Evolutionary conservation across 2,329 filamentous ascomycete species (phyloP).

Genomic region (Teratosphaeria epicoccoides): DNA sequence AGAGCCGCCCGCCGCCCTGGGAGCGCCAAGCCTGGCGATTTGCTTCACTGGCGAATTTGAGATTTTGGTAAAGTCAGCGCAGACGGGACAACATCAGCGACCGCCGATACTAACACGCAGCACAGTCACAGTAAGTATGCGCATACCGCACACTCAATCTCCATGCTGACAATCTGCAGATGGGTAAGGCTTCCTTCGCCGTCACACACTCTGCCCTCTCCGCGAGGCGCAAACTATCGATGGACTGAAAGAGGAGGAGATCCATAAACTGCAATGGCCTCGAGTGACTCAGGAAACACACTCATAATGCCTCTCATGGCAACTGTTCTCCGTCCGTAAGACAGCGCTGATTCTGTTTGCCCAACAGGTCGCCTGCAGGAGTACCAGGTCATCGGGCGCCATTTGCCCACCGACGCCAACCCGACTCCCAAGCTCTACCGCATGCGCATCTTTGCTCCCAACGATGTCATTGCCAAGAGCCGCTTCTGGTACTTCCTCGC

Average conservation of each 20-base stretch:
- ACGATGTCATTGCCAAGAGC: conserved; percentile 97
- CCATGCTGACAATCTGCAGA: conserved; percentile 36
- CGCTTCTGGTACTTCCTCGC: conserved; percentile 99
- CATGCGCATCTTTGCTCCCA: conserved; percentile 99
- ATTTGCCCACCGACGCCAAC: conserved; percentile 95
- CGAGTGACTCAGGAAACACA: conserved; percentile 6
- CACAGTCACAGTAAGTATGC: conserved; percentile 20
- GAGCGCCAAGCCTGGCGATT: too few species aligned
- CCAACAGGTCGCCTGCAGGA: conserved; percentile 91
- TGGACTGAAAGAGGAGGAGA: conserved; percentile 19
- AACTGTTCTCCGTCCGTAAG: conserved; percentile 16
- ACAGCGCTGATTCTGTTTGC: conserved; percentile 28
- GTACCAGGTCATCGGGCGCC: conserved; percentile 99
- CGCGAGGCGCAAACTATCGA: conserved; percentile 8
- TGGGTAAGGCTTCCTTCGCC: conserved; percentile 43
- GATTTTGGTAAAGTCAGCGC: conserved; percentile 1
- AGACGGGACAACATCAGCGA: conserved; percentile 7
- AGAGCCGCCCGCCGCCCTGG: not conserved
- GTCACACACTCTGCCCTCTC: conserved; percentile 7
- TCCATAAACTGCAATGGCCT: conserved; percentile 2
- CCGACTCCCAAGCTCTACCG: conserved; percentile 97
- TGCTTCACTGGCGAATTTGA: too few species aligned
- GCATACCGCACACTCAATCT: not conserved
- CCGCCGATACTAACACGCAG: conserved; percentile 2
- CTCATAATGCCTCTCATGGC: not conserved